Base-by-base conservation (phyloP, 2,329 filamentous ascomycete species). In the Fusarium sp. region DNA sequence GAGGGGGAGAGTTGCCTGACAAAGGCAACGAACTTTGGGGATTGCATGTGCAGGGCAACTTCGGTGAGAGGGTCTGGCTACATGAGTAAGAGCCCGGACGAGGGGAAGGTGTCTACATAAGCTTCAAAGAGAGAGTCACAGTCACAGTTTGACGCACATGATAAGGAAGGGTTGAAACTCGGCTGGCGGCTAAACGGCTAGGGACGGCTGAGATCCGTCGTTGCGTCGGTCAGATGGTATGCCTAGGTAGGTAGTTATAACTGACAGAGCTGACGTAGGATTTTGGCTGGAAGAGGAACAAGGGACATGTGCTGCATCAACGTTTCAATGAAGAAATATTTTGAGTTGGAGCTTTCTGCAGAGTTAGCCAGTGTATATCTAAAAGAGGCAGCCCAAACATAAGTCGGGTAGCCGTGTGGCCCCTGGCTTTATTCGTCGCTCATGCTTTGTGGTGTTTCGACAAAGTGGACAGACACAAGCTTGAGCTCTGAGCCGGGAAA, bases 211-310 rank as follows among this genome's bases (percentile, higher is more conserved):
- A 69, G 72, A 67, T 73, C 9, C 24, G 24, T 31, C 60, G 45
- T 39, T 39, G 45, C 16, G 41, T n/a, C 45, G 35, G 20, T 56
- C 72, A 59, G 58, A 64, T 41, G 60, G 58, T 64, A 67, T 54
- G 31, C 45, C 45, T 50, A 29, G 22, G 43, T 48, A 37, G 35
- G 43, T 48, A 37, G 35, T 37, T 37, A 48, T 24, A 48, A 31
- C 58, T 69, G 58, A 56, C 72, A 33, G 37, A 72, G 72, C 64
- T 72, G 54, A 64, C 68, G 64, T 74, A 58, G 64, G 50, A 64
- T 72, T 69, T 52, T 20, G 45, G 24, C 16, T 52, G 24, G 3
- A 29, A 31, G 48, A 18, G 22, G 45, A 50, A n/a, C 16, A 24
- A 18, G 45, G 18, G 48, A 52, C 48, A 31, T 52, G 57, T 41